Evolutionary conservation across 2,329 filamentous ascomycete species (phyloP).

Genomic region (Nothophoma quercina): DNA sequence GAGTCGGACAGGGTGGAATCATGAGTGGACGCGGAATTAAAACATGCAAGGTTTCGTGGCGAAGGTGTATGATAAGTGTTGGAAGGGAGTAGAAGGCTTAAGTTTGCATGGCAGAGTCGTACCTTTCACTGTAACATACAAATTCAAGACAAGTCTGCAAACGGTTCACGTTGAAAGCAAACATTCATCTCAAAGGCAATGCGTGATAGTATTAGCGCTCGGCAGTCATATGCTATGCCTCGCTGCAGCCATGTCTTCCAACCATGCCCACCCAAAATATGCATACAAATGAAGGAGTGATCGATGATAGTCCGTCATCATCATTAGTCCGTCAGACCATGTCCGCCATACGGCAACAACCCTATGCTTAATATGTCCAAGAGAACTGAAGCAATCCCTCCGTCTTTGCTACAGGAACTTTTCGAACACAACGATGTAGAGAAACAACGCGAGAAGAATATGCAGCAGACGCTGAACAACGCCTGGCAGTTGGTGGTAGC

Average conservation of each 20-base stretch:
- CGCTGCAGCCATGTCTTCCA: neutral
- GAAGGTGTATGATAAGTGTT: slow-evolving; percentile 24
- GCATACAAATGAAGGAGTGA: slow-evolving; percentile 33
- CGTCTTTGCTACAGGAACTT: slow-evolving; percentile 8
- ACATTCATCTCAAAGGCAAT: neutral
- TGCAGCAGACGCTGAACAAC: slow-evolving; percentile 41
- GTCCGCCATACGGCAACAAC: slow-evolving; percentile 18
- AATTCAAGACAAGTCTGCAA: neutral
- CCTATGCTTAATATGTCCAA: slow-evolving; percentile 37
- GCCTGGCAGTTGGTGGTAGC: slow-evolving; percentile 24
- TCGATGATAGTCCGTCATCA: slow-evolving; percentile 37
- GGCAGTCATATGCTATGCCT: slow-evolving; percentile 17
- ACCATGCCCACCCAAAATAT: slow-evolving; percentile 15
- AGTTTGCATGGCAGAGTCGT: neutral
- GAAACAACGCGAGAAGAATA: slow-evolving; percentile 19
- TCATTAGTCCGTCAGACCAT: slow-evolving; percentile 29
- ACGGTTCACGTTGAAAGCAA: neutral
- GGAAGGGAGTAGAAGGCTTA: neutral
- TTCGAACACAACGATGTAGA: slow-evolving; percentile 21
- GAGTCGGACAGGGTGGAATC: slow-evolving; percentile 82
- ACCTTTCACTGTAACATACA: slow-evolving; percentile 2
- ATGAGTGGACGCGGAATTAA: slow-evolving; percentile 77
- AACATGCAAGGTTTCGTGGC: neutral
- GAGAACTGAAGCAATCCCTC: slow-evolving; percentile 28
- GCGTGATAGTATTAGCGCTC: slow-evolving; percentile 27